phyloP scores from a whole-genome alignment of 306 rosid species.

The Canavalia gladiata region DNA sequence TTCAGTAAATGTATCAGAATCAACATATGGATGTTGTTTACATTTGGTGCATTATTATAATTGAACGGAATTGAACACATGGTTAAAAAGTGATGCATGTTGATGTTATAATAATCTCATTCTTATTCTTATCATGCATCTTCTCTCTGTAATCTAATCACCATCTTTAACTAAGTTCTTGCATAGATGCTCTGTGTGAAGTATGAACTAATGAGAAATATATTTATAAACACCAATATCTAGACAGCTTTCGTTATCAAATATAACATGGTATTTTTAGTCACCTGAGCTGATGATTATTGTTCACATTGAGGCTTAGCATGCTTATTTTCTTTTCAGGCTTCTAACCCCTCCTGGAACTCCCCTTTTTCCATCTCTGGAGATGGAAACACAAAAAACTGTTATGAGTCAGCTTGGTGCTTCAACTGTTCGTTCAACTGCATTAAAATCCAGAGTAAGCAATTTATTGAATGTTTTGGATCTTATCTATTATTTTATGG shows the following conservation, averaged over 20 bases:
- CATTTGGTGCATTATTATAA: too few relatives aligned
- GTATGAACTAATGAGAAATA: slow-evolving; percentile 29
- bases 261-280: background rate
- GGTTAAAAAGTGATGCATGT: too few relatives aligned
- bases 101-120: background rate
- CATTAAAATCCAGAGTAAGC: slow-evolving; percentile 91
- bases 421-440: slow-evolving; percentile 72
- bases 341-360: slow-evolving; percentile 97
- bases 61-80: too few relatives aligned
- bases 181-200: slow-evolving; percentile 12
- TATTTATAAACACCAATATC: slow-evolving; percentile 11
- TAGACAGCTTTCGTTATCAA: background rate
- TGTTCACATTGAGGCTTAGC: slow-evolving; percentile 44
- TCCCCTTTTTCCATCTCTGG: slow-evolving; percentile 97
- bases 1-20: too few relatives aligned
- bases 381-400: slow-evolving; percentile 81
- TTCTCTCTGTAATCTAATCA: background rate
- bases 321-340: slow-evolving; percentile 66
- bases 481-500: slow-evolving; percentile 8
- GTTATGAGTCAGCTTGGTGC: slow-evolving; percentile 75
- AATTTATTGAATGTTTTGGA: slow-evolving; percentile 42
- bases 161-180: slow-evolving; percentile 15
- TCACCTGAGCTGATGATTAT: slow-evolving; percentile 3
- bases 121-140: slow-evolving; percentile 13
- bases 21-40: too few relatives aligned